phyloP scores from a whole-genome alignment of 495 filamentous ascomycete species.

The Lasiosphaeria ovina region DNA sequence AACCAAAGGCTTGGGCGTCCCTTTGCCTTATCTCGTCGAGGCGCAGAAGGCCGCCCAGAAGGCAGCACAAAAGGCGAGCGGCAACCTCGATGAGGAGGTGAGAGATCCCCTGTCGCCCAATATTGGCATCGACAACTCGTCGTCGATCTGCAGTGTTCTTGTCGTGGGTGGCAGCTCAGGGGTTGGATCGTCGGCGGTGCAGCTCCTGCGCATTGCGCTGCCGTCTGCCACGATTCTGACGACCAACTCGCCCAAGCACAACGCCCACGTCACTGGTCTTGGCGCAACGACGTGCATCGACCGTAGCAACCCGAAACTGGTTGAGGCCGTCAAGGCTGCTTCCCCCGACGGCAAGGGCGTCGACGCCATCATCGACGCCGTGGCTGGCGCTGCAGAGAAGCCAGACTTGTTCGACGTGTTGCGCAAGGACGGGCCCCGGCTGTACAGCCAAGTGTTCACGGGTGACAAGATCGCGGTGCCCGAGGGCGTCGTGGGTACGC shows the following conservation, averaged over 20 bases:
- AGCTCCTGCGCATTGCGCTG: conserved; percentile 39
- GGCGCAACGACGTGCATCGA: conserved; percentile 38
- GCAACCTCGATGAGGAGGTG: not conserved
- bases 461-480: conserved; percentile 26
- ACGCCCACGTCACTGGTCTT: conserved; percentile 27
- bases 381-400: conserved; percentile 20
- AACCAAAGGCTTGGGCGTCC: conserved; percentile 28
- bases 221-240: conserved; percentile 35
- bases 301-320: conserved; percentile 18
- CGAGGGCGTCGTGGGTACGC: conserved; percentile 20
- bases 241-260: conserved; percentile 38
- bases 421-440: conserved; percentile 31
- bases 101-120: not conserved
- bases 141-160: conserved; percentile 31
- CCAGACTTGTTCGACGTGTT: conserved; percentile 18
- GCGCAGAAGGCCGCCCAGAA: conserved; percentile 2
- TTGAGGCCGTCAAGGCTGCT: conserved; percentile 30
- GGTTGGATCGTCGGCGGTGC: conserved; percentile 40
- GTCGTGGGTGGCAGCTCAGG: conserved; percentile 45
- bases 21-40: conserved; percentile 31
- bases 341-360: conserved; percentile 34
- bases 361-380: conserved; percentile 42
- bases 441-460: conserved; percentile 37
- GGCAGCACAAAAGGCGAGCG: not conserved
- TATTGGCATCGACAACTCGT: not conserved